A percentile compares a stretch with the other conserved stretches of the same genome.
phyloP scores from a whole-genome alignment of 164 flowering plant genomes.

The Liquidambar formosana region DNA sequence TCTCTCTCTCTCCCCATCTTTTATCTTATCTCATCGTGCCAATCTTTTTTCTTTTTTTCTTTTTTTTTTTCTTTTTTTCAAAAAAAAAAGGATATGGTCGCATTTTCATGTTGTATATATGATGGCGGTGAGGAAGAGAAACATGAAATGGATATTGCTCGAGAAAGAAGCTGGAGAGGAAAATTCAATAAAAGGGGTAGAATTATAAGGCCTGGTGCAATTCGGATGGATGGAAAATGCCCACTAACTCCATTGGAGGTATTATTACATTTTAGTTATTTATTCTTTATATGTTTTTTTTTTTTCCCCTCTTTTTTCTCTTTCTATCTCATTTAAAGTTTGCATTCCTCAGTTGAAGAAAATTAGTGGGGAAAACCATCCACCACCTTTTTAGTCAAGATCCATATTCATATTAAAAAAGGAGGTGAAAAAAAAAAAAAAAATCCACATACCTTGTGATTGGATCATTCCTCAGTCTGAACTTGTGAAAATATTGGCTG shows the following conservation, averaged over 20 bases:
- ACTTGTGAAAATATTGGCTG: no score
- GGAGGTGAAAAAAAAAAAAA: no score
- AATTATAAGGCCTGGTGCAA: constrained; percentile 80
- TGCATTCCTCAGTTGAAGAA: not conserved
- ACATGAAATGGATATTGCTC: constrained; percentile 86
- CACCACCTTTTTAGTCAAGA: no score
- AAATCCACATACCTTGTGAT: no score
- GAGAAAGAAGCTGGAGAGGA: constrained; percentile 93
- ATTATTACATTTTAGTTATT: constrained; percentile 1
- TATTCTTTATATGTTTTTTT: not conserved
- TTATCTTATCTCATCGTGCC: not conserved
- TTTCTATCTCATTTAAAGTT: not conserved
- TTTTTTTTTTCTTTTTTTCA: no score
- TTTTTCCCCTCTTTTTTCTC: no score
- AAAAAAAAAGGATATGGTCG: constrained; percentile 98
- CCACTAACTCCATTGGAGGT: constrained; percentile 98
- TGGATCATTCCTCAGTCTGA: no score
- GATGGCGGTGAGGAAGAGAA: constrained; percentile 97
- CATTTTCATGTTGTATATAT: constrained; percentile 95
- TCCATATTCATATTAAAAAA: no score
- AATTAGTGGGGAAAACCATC: no score
- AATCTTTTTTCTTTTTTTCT: constrained; percentile 8
- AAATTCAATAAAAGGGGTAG: constrained; percentile 79
- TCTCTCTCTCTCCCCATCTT: not conserved
- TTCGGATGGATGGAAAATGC: constrained; percentile 91